These are phyloP conservation scores for Omphalea diandra DNA, from an alignment of 441 rosid species.

Conservation along the genomic window DNA sequence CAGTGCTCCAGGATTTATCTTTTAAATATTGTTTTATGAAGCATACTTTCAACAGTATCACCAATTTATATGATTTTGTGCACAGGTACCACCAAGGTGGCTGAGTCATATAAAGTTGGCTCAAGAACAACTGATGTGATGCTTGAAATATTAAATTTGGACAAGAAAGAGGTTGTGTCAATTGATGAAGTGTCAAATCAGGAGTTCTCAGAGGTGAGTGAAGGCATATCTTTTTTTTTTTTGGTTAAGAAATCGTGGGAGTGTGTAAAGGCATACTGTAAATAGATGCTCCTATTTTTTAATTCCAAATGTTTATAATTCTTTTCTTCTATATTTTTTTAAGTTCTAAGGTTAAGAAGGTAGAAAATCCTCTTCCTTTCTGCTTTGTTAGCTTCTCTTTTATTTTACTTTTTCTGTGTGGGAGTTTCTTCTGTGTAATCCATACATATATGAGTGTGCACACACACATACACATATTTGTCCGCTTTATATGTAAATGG, in stretches of 20 bases:
- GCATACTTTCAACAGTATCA: slow-evolving; percentile 1
- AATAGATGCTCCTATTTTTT: not conserved
- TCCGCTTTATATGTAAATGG: not conserved
- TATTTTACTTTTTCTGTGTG: not conserved
- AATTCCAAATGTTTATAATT: not conserved
- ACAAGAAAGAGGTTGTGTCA: slow-evolving; percentile 73
- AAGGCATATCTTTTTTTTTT: not conserved
- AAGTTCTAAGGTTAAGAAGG: not conserved
- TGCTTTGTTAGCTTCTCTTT: not conserved
- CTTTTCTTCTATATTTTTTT: not conserved
- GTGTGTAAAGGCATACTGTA: slow-evolving; percentile 34
- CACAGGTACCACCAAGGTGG: slow-evolving; percentile 69
- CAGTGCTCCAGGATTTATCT: slow-evolving; percentile 11
- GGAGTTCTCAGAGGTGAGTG: slow-evolving; percentile 85
- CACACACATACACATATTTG: not conserved
- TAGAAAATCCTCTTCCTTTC: not conserved
- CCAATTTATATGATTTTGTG: slow-evolving; percentile 19
- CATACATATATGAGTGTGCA: not conserved
- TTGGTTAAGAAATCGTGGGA: slow-evolving; percentile 39
- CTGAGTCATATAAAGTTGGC: slow-evolving; percentile 68
- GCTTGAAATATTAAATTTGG: slow-evolving; percentile 78
- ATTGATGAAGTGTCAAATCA: slow-evolving; percentile 80
- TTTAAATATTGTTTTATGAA: not conserved
- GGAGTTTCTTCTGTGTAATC: not conserved
- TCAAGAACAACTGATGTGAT: slow-evolving; percentile 51